Evolutionary conservation across 768 basidiomycete species (phyloP).

Genomic region (Leccinum subtestaceum): DNA sequence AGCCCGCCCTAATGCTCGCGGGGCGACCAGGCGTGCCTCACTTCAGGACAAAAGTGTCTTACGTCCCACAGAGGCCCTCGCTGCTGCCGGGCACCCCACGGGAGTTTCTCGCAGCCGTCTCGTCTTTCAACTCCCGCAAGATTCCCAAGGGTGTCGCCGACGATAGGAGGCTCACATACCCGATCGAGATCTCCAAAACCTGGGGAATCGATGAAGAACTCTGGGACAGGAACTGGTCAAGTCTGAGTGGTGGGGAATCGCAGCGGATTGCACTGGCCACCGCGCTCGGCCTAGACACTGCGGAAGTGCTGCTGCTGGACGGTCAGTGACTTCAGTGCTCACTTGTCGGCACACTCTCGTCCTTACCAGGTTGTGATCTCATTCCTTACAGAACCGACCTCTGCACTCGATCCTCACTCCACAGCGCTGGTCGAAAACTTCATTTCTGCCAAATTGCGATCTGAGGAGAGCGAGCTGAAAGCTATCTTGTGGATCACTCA

Average conservation of each 20-base stretch:
- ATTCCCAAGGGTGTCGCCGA: conserved; percentile 23
- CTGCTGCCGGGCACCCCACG: conserved; percentile 80
- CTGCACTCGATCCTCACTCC: conserved; percentile 74
- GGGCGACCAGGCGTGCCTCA: conserved; percentile 61
- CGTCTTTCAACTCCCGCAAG: conserved; percentile 47
- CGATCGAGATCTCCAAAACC: conserved; percentile 50
- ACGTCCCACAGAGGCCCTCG: conserved; percentile 86
- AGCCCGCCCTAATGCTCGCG: background rate
- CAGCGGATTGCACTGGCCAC: conserved; percentile 81
- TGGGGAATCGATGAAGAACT: conserved; percentile 70
- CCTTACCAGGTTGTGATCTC: background rate
- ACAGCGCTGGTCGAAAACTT: conserved; percentile 64
- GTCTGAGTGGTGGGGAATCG: conserved; percentile 81
- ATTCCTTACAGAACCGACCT: conserved; percentile 71
- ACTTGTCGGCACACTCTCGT: background rate
- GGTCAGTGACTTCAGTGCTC: conserved; percentile 44
- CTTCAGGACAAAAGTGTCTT: conserved; percentile 77
- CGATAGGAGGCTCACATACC: conserved; percentile 31
- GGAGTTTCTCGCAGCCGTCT: conserved; percentile 62
- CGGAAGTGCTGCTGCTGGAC: conserved; percentile 77
- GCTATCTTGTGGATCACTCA: conserved; percentile 89
- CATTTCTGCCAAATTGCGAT: conserved; percentile 51
- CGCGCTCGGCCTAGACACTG: conserved; percentile 67
- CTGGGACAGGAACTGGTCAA: conserved; percentile 79
- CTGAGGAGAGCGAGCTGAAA: conserved; percentile 51